Evolutionary conservation across 2,329 filamentous ascomycete genomes (phyloP), one percentile per base, ranked within the genome.

Genomic region (Aspergillus vadensis): DNA sequence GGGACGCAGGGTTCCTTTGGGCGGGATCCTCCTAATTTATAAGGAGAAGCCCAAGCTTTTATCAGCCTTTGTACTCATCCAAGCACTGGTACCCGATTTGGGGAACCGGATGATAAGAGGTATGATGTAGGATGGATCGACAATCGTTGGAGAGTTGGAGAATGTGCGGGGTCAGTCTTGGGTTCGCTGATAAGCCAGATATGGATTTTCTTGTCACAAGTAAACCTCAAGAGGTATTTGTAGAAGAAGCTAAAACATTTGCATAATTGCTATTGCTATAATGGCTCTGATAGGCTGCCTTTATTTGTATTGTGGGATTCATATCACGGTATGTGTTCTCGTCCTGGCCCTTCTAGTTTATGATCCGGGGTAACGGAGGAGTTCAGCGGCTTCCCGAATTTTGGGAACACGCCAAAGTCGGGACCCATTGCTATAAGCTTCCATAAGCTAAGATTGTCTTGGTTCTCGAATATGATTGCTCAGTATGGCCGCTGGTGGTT

Each of bases 61-160:
- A 12, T 50, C 25, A 8, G 15, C 27, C 12, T 30, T 7, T 15
- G 21, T 49, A n/a, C 21, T 4, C n/a, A 23, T 27, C 15, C n/a
- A 12, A 25, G n/a, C 15, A 17, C 25, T 30, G 23, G 15, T n/a
- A 49, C 23, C 23, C 21, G 44, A 30, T 30, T 9, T 27, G 25
- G 5, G 15, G 25, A 32, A 19, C 12, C 17, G 10, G 43, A 27
- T 32, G 47, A 50, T 50, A 50, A 50, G 25, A 32, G 47, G 47
- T 50, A 50, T 50, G 47, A 50, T 50, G 47, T 50, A 32, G 19
- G 27, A 50, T 50, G 19, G 47, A 50, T 50, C 47, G 15, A 50
- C 47, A 27, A 23, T n/a, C 25, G 47, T 30, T 50, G 47, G 47
- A 50, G 47, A 32, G 17, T 32, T 50, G 47, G 47, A 50, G 47